Evolutionary conservation across 495 filamentous ascomycete genomes (phyloP), one percentile per base, ranked within the genome.

Genomic region (Aspergillus nanangensis): DNA sequence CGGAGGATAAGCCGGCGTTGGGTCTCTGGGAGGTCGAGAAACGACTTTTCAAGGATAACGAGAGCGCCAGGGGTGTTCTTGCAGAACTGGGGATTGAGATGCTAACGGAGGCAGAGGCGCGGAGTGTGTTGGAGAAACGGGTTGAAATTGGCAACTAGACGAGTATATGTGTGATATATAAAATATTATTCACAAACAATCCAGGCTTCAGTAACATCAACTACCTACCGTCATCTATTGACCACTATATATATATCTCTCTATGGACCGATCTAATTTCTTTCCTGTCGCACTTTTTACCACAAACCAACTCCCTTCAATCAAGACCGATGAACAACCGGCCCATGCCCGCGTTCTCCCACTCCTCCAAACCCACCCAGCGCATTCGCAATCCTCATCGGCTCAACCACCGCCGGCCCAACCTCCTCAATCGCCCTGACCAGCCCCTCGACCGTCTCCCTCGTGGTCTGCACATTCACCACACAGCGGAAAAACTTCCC

Each of bases 401-500:
- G 36, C 35, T 66, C 54, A 5, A 72, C 53, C 35, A 81, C 62
- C 39, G 71, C 72, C 50, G 62, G 74, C 2, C 82, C 85, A 20
- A 80, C 72, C 51, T 84, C 80, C 61, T 80, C 78, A 58, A 97
- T 76, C 14, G 83, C 85, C 56, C 69, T 77, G 8, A 96, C 75
- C 50, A 97, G 68, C 35, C 79, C 79, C 52, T 94, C 88, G 38
- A 93, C 76, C 5, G 88, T 94, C 53, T 78, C 78, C 65, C 58
- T 77, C 46, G 72, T 71, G 15, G 89, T 95, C 65, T 79, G 74
- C 31, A 77, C 74, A 72, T 90, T 94, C 0, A 95, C 86, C 37
- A 97, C 92, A 13, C 87, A 90, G 38, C 92, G 74, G 65, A 97
- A 90, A 57, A 96, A 91, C 61, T 78, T 83, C 5, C 92, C 92